Evolutionary conservation across 1,139 yeast genomes (phyloP).

Genomic region (Hanseniaspora sp.): DNA sequence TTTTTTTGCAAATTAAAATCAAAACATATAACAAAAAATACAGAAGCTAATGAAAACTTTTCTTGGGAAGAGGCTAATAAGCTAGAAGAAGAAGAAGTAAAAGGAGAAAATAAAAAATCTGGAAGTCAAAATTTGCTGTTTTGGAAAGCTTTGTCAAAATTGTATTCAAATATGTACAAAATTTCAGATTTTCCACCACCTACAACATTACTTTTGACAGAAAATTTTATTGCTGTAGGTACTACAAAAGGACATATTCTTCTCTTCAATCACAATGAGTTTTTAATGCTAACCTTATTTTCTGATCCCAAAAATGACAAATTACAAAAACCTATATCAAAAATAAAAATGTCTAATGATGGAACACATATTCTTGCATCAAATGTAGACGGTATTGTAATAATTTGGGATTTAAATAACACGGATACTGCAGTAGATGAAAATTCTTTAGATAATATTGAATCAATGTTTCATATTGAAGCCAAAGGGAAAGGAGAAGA

Average conservation of each 20-base stretch:
- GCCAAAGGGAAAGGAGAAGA: conserved; percentile 20
- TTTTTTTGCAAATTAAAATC: too few species aligned
- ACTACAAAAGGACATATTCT: conserved; percentile 26
- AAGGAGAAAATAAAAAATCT: too few species aligned
- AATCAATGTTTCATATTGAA: conserved; percentile 24
- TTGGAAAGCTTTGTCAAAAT: conserved; percentile 1
- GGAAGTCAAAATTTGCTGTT: not conserved
- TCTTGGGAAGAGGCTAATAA: not conserved
- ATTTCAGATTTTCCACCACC: conserved; percentile 19
- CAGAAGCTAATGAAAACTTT: not conserved
- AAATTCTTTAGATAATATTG: conserved; percentile 17
- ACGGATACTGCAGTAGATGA: not conserved
- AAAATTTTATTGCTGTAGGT: conserved; percentile 25
- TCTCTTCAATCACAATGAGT: conserved; percentile 26
- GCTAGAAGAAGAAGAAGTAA: not conserved
- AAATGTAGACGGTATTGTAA: conserved; percentile 36
- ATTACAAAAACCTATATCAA: conserved; percentile 32
- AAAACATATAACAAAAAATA: too few species aligned
- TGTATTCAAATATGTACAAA: conserved; percentile 15
- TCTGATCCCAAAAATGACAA: conserved; percentile 20
- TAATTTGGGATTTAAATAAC: conserved; percentile 36
- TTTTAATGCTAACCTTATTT: conserved; percentile 22
- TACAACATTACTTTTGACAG: conserved; percentile 23
- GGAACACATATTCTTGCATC: conserved; percentile 42
- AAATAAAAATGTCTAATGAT: conserved; percentile 41